These are phyloP conservation scores for Yamadazyma kitorensis DNA, from an alignment of 805 yeast species.

Conservation along the genomic window DNA sequence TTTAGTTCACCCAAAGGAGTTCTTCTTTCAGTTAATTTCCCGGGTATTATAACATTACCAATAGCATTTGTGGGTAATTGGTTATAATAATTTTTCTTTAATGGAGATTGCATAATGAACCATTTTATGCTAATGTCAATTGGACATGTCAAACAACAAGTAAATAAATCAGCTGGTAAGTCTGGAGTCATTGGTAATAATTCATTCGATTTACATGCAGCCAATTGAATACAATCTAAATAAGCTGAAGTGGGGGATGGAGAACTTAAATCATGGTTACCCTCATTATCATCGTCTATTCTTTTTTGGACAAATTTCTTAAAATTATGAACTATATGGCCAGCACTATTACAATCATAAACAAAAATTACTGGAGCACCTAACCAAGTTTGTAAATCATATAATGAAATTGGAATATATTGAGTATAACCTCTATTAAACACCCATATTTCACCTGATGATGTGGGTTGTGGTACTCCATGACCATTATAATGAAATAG, in stretches of 20 bases:
- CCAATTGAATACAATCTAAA: constrained; percentile 86
- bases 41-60: constrained; percentile 75
- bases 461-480: constrained; percentile 97
- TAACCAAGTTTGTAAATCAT: constrained; percentile 93
- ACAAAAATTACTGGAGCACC: constrained; percentile 97
- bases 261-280: constrained; percentile 47
- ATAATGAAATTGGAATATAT: constrained; percentile 93
- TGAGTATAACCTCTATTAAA: constrained; percentile 96
- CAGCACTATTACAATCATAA: constrained; percentile 93
- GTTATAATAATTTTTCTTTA: constrained; percentile 48
- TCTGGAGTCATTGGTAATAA: constrained; percentile 89
- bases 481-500: constrained; percentile 96
- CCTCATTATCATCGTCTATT: constrained; percentile 78
- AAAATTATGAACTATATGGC: constrained; percentile 86
- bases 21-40: constrained; percentile 85
- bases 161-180: constrained; percentile 91
- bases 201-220: constrained; percentile 88
- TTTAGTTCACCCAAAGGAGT: constrained; percentile 95
- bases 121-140: constrained; percentile 90
- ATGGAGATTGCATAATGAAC: constrained; percentile 82
- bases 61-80: constrained; percentile 45
- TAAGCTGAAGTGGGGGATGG: constrained; percentile 68
- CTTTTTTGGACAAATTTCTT: constrained; percentile 87
- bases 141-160: constrained; percentile 94
- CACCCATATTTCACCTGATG: constrained; percentile 97